Evolutionary conservation across 495 filamentous ascomycete genomes (phyloP), one percentile per base, ranked within the genome.

Genomic region (Ramalina intermedia): DNA sequence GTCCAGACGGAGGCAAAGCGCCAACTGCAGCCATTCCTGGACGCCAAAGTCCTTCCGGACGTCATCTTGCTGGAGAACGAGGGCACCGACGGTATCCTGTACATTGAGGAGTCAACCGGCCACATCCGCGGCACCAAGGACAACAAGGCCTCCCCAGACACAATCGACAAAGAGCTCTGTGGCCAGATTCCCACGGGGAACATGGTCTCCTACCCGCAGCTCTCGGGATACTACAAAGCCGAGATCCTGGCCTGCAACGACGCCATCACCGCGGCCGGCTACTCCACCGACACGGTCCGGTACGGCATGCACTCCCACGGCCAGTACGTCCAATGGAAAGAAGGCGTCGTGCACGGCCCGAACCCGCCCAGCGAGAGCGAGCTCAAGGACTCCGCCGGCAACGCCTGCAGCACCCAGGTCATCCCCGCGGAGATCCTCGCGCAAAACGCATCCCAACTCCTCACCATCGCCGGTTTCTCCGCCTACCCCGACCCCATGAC

Each of bases 61-160:
- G 48, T 57, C 47, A 57, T 57, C 43, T 51, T 57, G 16, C 38
- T 57, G 24, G 55, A 57, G 27, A 57, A 57, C 12, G 55, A 57
- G 38, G 55, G 55, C 33, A 43, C 37, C 16, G 46, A 46, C 33
- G 55, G 55, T 38, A 54, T 54, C 37, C 27, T 57, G n/a, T 57
- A 41, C 29, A 26, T 8, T n/a, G 55, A 57, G 37, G 51, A 50
- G 29, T 41, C 51, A 13, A 57, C 55, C 8, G 51, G 55, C 38
- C 55, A 57, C 42, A 18, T 23, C n/a, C 51, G 55, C 41, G 44
- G 33, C 26, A 48, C 13, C 23, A 37, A 29, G 21, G 53, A 55
- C 43, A 35, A 29, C 20, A 55, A 55, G 40, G 47, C 36, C 33
- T 26, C 23, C n/a, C 16, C 40, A 8, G 17, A 29, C 23, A 29